Evolutionary conservation across 2,329 filamentous ascomycete species (phyloP).

Genomic region (Aureobasidium musti): DNA sequence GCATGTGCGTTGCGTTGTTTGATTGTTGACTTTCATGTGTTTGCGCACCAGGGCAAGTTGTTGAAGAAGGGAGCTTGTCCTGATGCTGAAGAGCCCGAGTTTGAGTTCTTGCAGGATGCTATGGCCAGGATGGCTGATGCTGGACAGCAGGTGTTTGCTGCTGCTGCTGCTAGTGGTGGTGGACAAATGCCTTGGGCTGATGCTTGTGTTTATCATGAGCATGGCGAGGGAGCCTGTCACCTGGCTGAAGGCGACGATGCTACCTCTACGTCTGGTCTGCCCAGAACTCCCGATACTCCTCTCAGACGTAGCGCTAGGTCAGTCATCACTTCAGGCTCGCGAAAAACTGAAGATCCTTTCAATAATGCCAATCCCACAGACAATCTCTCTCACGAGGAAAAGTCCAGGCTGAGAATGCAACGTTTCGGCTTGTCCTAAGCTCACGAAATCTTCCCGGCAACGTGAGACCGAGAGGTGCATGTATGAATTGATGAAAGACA

Average conservation of each 20-base stretch:
- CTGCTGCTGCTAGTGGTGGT: not conserved
- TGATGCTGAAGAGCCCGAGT: not conserved
- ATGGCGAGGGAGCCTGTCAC: not conserved
- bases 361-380: too few relatives aligned
- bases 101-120: conserved; percentile 17
- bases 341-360: too few relatives aligned
- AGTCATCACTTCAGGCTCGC: not conserved
- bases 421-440: too few relatives aligned
- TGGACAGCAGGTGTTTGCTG: not conserved
- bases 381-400: too few relatives aligned
- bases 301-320: conserved; percentile 5
- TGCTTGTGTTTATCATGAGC: conserved; percentile 22
- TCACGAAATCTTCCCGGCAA: too few relatives aligned
- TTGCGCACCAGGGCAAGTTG: not conserved
- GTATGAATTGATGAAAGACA: too few relatives aligned
- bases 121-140: conserved; percentile 2
- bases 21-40: conserved; percentile 30
- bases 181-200: conserved; percentile 15
- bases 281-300: not conserved
- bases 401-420: too few relatives aligned
- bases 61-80: not conserved
- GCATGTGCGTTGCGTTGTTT: conserved; percentile 13
- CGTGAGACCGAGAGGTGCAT: too few relatives aligned
- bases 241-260: not conserved
- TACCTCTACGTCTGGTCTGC: not conserved